These are phyloP conservation scores for Pseudophaeomoniella oleicola DNA, from an alignment of 2,329 filamentous ascomycete genomes.

Conservation along the genomic window DNA sequence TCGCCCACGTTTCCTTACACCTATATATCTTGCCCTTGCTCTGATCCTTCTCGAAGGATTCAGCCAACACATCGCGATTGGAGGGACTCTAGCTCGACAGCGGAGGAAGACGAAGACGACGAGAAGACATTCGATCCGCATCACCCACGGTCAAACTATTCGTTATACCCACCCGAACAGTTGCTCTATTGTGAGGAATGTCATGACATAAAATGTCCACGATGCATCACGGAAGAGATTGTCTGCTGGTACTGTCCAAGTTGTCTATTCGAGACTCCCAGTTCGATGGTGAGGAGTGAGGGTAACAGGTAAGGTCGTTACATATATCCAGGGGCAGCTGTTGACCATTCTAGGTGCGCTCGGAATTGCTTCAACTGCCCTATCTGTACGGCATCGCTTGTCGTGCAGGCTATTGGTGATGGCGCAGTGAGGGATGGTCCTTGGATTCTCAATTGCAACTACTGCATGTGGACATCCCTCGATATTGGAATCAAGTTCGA, in stretches of 20 bases:
- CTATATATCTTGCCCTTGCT: conserved; percentile 51
- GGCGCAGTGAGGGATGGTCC: conserved; percentile 35
- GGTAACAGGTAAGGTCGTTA: conserved; percentile 59
- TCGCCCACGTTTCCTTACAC: conserved; percentile 47
- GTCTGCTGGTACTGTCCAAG: conserved; percentile 90
- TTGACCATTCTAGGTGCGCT: conserved; percentile 51
- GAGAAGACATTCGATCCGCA: conserved; percentile 76
- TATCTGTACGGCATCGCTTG: conserved; percentile 67
- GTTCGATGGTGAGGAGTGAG: conserved; percentile 80
- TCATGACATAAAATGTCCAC: conserved; percentile 83
- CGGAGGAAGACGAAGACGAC: conserved; percentile 45
- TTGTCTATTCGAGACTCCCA: conserved; percentile 91
- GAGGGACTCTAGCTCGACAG: neutral
- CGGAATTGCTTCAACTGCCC: conserved; percentile 94
- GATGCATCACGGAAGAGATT: conserved; percentile 86
- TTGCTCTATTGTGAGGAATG: conserved; percentile 96
- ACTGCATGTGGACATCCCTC: conserved; percentile 83
- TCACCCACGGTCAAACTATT: conserved; percentile 73
- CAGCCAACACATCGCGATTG: neutral
- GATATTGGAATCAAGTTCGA: conserved; percentile 87
- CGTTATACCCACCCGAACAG: conserved; percentile 82
- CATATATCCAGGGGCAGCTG: neutral
- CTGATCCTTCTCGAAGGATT: conserved; percentile 24
- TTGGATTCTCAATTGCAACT: conserved; percentile 71
- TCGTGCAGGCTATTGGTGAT: conserved; percentile 43